These are phyloP conservation scores for Hibiscus tridactylites DNA, from an alignment of 345 rosid genomes.

Conservation along the genomic window DNA sequence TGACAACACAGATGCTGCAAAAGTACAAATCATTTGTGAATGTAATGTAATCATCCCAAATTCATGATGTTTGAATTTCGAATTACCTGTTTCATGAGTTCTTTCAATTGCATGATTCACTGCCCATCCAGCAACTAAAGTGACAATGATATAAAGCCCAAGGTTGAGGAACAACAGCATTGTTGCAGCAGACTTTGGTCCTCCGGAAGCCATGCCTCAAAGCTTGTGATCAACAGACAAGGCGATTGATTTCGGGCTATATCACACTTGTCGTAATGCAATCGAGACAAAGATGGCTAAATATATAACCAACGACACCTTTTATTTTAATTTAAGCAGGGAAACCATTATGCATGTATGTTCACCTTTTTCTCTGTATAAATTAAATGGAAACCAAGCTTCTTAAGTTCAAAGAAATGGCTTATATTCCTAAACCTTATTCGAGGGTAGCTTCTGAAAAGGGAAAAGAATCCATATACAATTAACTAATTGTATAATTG, in stretches of 20 bases:
- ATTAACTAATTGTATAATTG: not conserved
- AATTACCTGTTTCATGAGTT: constrained; percentile 48
- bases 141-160: constrained; percentile 54
- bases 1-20: constrained; percentile 48
- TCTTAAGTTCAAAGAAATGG: constrained; percentile 43
- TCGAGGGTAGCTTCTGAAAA: constrained; percentile 17
- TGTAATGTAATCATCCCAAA: not conserved
- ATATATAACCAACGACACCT: not conserved
- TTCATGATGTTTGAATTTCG: not conserved
- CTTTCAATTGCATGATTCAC: constrained; percentile 60
- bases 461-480: constrained; percentile 19
- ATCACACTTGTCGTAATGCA: not conserved
- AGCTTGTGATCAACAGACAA: not conserved
- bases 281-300: not conserved
- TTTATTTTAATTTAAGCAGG: not conserved
- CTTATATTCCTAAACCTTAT: constrained; percentile 27
- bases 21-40: not conserved
- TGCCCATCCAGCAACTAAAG: constrained; percentile 64
- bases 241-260: not conserved
- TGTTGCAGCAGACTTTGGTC: constrained; percentile 50
- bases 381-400: constrained; percentile 5
- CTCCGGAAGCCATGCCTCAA: constrained; percentile 24
- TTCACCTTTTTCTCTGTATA: not conserved
- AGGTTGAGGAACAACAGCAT: constrained; percentile 61
- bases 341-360: not conserved